Conservation (phyloP, 495 filamentous ascomycete genomes). For the Penicillium egyptiacum region DNA sequence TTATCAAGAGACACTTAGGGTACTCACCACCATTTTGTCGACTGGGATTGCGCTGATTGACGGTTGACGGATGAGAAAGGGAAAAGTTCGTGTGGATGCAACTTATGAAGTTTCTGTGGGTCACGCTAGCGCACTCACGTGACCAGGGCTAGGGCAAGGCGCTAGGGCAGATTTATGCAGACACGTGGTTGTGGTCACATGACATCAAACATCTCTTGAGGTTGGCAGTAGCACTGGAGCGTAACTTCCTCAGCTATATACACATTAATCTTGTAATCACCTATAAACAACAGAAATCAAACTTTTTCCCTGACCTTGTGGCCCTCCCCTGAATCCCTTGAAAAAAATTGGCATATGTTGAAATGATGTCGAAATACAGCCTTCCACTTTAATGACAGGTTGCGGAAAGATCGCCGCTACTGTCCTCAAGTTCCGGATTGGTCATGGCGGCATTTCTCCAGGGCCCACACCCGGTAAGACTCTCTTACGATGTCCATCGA, state of each 20-base stretch:
- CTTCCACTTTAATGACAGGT: neutral
- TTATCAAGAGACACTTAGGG: slow-evolving; percentile 30
- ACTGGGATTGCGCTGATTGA: slow-evolving; percentile 47
- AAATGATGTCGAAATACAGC: neutral
- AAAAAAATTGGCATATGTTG: no score
- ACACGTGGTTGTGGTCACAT: slow-evolving; percentile 21
- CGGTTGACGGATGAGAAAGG: slow-evolving; percentile 41
- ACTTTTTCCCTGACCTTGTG: neutral
- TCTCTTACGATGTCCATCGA: neutral
- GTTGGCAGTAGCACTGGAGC: neutral
- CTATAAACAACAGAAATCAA: no score
- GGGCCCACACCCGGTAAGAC: neutral
- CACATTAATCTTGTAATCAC: no score
- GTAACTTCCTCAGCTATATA: neutral
- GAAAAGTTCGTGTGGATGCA: slow-evolving; percentile 23
- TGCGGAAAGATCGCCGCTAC: no score
- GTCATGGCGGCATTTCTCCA: no score
- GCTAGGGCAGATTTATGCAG: slow-evolving; percentile 1
- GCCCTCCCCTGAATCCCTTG: neutral
- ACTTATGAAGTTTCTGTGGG: slow-evolving; percentile 38
- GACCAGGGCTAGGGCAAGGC: slow-evolving; percentile 28
- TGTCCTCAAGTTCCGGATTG: no score
- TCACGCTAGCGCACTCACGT: slow-evolving; percentile 39
- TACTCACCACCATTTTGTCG: slow-evolving; percentile 57
- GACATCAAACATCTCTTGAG: neutral